These are phyloP conservation scores for Diaporthe citrichinensis DNA, from an alignment of 2,329 filamentous ascomycete genomes.

Conservation along the genomic window DNA sequence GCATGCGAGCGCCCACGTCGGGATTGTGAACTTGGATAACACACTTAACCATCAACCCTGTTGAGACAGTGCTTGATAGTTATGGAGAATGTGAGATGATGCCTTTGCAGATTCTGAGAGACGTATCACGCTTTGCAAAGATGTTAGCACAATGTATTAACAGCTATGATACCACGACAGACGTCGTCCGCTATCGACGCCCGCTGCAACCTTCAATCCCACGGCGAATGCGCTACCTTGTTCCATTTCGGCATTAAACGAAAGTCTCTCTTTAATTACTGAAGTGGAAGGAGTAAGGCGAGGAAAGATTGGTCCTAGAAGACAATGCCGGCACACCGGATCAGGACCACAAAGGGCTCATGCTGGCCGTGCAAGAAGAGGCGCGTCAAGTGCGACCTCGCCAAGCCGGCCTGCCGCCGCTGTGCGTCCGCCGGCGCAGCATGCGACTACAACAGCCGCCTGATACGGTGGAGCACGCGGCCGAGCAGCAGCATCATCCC, in stretches of 20 bases:
- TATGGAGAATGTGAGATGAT: slow-evolving; percentile 26
- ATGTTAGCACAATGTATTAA: not conserved
- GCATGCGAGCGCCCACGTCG: not conserved
- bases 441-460: slow-evolving; percentile 56
- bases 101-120: not conserved
- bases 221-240: slow-evolving; percentile 6
- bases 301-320: too few species aligned
- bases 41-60: not conserved
- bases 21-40: not conserved
- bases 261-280: slow-evolving; percentile 11
- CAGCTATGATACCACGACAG: not conserved
- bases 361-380: slow-evolving; percentile 32
- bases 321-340: not conserved
- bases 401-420: slow-evolving; percentile 11
- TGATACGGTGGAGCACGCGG: slow-evolving; percentile 59
- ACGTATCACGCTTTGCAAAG: not conserved
- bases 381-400: slow-evolving; percentile 66
- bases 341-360: slow-evolving; percentile 10
- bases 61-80: not conserved
- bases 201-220: slow-evolving; percentile 12
- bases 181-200: slow-evolving; percentile 9
- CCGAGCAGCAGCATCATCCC: slow-evolving; percentile 48
- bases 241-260: slow-evolving; percentile 15
- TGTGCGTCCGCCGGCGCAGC: not conserved
- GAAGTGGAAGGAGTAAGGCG: not conserved